These are phyloP conservation scores for Ettlia oleoabundans DNA, from an alignment of 139 green algal species.

Conservation along the genomic window DNA sequence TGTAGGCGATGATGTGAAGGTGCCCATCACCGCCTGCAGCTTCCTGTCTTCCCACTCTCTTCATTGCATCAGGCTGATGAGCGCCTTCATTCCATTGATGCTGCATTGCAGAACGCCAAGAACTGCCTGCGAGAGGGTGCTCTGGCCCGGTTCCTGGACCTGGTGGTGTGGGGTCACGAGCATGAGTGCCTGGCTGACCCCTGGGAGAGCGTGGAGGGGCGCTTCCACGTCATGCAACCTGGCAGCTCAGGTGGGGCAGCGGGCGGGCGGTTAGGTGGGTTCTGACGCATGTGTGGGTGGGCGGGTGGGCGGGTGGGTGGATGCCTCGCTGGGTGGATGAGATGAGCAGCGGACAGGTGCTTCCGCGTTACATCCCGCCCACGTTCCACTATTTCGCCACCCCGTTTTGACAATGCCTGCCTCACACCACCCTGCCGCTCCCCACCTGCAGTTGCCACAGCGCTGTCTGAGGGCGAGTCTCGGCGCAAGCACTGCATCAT, in stretches of 20 bases:
- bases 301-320: neutral
- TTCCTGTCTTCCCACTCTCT: neutral
- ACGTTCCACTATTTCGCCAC: neutral
- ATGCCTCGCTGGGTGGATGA: neutral
- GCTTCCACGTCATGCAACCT: constrained; percentile 83
- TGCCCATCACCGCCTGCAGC: neutral
- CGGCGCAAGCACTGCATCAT: constrained; percentile 91
- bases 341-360: neutral
- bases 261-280: neutral
- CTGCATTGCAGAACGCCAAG: constrained; percentile 60
- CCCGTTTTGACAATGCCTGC: neutral
- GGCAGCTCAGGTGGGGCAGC: constrained; percentile 60
- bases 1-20: too few relatives aligned
- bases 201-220: constrained; percentile 52
- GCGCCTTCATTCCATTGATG: neutral
- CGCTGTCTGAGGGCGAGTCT: constrained; percentile 80
- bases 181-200: constrained; percentile 92
- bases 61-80: neutral
- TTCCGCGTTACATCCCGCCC: too few relatives aligned
- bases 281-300: neutral
- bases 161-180: constrained; percentile 98
- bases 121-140: constrained; percentile 83
- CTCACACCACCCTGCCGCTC: neutral
- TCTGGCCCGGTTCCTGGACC: constrained; percentile 91
- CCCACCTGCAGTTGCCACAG: constrained; percentile 43